phyloP scores from a whole-genome alignment of 2,329 filamentous ascomycete genomes.

The Knoxdaviesia proteae region DNA sequence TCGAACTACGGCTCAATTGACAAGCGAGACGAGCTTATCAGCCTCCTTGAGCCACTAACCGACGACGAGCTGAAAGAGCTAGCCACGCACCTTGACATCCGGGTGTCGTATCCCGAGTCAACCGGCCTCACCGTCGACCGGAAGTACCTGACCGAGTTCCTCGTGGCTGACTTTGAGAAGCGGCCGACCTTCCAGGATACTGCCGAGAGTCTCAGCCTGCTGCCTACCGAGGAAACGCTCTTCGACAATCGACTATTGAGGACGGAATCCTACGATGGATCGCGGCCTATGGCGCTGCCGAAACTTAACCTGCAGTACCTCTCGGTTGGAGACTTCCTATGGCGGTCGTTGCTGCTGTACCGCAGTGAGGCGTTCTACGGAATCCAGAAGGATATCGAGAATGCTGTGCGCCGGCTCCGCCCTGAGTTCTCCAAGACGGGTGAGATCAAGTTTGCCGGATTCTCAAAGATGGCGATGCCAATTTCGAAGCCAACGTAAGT shows the following conservation, averaged over 20 bases:
- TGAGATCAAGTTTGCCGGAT: conserved; percentile 58
- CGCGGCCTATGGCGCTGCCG: conserved; percentile 68
- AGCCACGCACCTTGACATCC: conserved; percentile 50
- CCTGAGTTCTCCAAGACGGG: conserved; percentile 44
- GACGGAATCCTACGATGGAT: conserved; percentile 75
- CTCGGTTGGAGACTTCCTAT: conserved; percentile 89
- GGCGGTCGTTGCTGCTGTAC: conserved; percentile 78
- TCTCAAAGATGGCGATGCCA: conserved; percentile 78
- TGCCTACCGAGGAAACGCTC: conserved; percentile 68
- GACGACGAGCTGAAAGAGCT: conserved; percentile 56
- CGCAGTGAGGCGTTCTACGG: conserved; percentile 84
- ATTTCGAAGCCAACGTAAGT: conserved; percentile 55
- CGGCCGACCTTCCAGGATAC: conserved; percentile 66
- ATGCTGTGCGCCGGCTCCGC: conserved; percentile 56
- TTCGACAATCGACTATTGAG: conserved; percentile 63
- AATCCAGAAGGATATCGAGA: conserved; percentile 77
- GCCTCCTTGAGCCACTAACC: conserved; percentile 49
- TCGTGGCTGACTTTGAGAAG: conserved; percentile 57
- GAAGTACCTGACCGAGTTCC: conserved; percentile 44
- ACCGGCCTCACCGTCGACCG: conserved; percentile 43
- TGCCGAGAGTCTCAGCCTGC: conserved; percentile 45
- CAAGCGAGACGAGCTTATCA: conserved; percentile 55
- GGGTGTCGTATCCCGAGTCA: conserved; percentile 61
- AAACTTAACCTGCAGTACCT: conserved; percentile 94
- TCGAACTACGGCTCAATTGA: conserved; percentile 85